Conservation (phyloP, 805 yeast species). For the Kazachstania bromeliacearum region DNA sequence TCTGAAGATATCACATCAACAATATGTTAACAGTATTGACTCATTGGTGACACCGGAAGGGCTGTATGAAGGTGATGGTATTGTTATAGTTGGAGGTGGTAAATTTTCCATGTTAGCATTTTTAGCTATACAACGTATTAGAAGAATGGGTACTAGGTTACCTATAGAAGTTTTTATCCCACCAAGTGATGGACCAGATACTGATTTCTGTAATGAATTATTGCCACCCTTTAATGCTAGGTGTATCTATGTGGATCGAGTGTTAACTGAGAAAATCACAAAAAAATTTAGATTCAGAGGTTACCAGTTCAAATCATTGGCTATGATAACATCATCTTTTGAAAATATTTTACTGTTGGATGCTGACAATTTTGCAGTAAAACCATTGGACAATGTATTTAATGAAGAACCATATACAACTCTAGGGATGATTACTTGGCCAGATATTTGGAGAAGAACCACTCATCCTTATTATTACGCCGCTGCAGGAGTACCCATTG, state of each 20-base stretch:
- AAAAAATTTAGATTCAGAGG: conserved; percentile 38
- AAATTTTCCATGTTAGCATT: conserved; percentile 63
- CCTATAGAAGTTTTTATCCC: conserved; percentile 79
- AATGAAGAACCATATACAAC: conserved; percentile 46
- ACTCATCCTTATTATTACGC: conserved; percentile 67
- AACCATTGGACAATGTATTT: conserved; percentile 53
- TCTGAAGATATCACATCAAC: conserved; percentile 13
- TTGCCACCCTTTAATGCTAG: conserved; percentile 46
- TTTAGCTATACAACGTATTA: conserved; percentile 54
- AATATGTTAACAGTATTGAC: conserved; percentile 11
- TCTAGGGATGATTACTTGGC: conserved; percentile 58
- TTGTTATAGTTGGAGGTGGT: conserved; percentile 73
- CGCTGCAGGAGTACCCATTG: conserved; percentile 52
- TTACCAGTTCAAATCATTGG: conserved; percentile 62
- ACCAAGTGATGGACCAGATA: conserved; percentile 48
- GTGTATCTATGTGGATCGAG: conserved; percentile 57
- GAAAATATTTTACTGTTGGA: conserved; percentile 66
- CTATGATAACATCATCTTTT: conserved; percentile 64
- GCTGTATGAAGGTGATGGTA: conserved; percentile 33
- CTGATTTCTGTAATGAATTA: conserved; percentile 48
- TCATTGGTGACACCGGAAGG: neutral
- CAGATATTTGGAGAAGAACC: conserved; percentile 83
- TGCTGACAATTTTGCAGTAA: conserved; percentile 67
- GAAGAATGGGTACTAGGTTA: conserved; percentile 43
- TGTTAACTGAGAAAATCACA: conserved; percentile 41